Evolutionary conservation across 1,284 basidiomycete species (phyloP), one percentile per base, ranked within the genome.

Genomic region (Leccinum solheimii): DNA sequence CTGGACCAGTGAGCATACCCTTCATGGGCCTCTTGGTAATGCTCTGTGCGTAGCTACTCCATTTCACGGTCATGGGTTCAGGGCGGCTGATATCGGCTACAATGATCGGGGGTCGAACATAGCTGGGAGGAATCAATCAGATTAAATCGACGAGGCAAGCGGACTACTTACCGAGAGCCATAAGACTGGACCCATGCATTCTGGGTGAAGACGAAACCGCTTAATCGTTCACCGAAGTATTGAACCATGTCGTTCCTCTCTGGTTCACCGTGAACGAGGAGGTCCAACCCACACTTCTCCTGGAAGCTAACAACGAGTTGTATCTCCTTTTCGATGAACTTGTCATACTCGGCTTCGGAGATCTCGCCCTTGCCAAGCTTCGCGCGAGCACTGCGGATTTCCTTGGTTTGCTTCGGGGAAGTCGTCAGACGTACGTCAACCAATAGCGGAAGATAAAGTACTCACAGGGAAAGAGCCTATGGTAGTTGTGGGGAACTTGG

Each of bases 121-220:
- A 99, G 74, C 95, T 95, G 77, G 58, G 77, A 75, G 73, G 72
- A 48, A 68, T 74, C 1, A 62, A 75, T 75, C 55, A 78, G 58
- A 53, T 23, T 8, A 52, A 59, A 55, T 19, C 16, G 3, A 56
- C 26, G 61, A 53, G 32, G 14, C 26, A 62, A 56, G 9, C 26
- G n/a, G 16, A 13, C 27, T 6, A 77, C 83, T 69, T 62, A 90
- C 86, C 91, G 91, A 72, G 92, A 94, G 62, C 93, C 94, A 76
- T 97, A 99, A 78, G 94, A 97, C 83, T 99, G 97, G 45, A 99
- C 97, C 97, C 97, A 99, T 62, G 88, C 97, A 72, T 98, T 96
- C 82, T 98, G 94, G 64, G 95, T 98, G 81, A 97, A 98, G 79
- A 93, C 94, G 77, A 99, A 98, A 70, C 97, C 97, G 66, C 88